Base-by-base conservation (phyloP, 2,329 filamentous ascomycete species). In the Diaporthe vexans region DNA sequence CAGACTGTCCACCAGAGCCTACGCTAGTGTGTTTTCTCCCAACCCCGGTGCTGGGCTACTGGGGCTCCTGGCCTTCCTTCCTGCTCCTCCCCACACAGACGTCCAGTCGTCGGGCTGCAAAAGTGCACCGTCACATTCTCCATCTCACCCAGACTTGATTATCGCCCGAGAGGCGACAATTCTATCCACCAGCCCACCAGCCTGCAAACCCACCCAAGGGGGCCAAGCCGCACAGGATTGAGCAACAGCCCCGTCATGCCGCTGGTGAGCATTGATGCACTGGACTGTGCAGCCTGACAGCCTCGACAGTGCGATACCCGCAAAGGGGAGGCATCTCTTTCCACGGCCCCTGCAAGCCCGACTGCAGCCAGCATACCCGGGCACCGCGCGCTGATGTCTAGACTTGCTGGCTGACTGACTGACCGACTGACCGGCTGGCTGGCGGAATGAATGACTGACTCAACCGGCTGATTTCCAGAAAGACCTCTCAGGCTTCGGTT, bases 401-500 rank as follows among this genome's bases (percentile, higher is more conserved):
- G 58, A 29, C 13, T 26, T 21, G 33, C 58, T 63, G 58, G 3
- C 33, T 67, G 29, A 54, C 56, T 69, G 61, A 35, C 61, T 59
- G 57, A 8, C 37, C 21, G 19, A 24, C 11, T 24, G 35, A 59
- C 57, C 26, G 57, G 9, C 46, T 67, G 29, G 29, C 29, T 29
- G 29, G 29, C 29, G 29, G 29, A 21, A 6, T 37, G 4, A 37
- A 37, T 9, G 40, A 70, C 57, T 70, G 61, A 54, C 72, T 70
- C 40, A 52, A 73, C 57, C 48, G 37, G 46, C 46, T 51, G 40
- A 57, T 59, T 75, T 75, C 73, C 73, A 75, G 73, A 75, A 75
- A 73, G 46, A 63, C 57, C 46, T 33, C 19, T 33, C 19, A 57
- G 63, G 69, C 73, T 74, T 74, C 73, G 68, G 61, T 65, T 48